Evolutionary conservation across 495 filamentous ascomycete species (phyloP), one percentile per base, ranked within the genome.

Genomic region (Penicillium tannophilum): DNA sequence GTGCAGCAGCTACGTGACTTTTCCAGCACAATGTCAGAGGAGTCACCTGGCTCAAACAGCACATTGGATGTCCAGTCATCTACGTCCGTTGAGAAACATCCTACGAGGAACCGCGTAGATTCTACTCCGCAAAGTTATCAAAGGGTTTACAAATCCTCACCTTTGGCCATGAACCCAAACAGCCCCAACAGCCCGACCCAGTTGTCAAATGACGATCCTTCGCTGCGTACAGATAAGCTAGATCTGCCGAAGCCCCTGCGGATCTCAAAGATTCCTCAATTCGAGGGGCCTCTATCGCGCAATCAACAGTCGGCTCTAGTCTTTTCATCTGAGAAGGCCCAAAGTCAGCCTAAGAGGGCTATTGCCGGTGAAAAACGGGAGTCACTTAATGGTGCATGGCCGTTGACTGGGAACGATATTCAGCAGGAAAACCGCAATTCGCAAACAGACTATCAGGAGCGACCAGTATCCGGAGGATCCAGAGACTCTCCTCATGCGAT

Each of bases 81-180:
- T 17, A 36, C 26, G 26, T 10, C 46, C 9, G 26, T 49, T 6
- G 3, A 9, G n/a, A 17, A 31, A 17, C 14, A 39, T 30, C 50
- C 58, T 5, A 55, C 45, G n/a, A 65, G 62, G 55, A 23, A 39
- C 12, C 52, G 55, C 3, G 47, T 54, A 12, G 62, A 67, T 14
- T 31, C 53, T 3, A 52, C 52, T 16, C n/a, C 62, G 26, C 46
- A 28, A 9, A 16, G 24, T n/a, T 47, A 59, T 24, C 57, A 63
- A 20, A 71, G 60, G 44, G 60, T 20, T 2, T 73, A 73, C 61
- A 74, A 69, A 52, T 69, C 73, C 3, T 77, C 74, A 3, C 73
- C 72, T 23, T 67, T 77, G 19, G 63, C 74, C 11, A 60, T 64
- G 47, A 63, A 66, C 17, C 57, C 68, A 10, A 54, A 54, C 14